phyloP scores from a whole-genome alignment of 176 grass and related monocot genomes.

The Tillandsia leiboldiana region DNA sequence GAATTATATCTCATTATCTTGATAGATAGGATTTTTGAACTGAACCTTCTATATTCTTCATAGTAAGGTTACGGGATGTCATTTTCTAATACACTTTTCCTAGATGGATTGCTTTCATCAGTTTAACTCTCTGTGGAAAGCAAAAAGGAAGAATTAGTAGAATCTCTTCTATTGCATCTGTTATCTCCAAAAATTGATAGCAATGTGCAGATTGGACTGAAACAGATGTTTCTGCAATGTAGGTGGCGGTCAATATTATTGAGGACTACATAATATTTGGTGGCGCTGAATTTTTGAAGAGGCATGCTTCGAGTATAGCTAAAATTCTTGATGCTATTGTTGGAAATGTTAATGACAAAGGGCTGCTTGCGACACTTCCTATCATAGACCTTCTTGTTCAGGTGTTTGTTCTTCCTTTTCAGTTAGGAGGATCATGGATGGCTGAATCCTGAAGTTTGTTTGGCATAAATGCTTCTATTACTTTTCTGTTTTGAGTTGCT shows the following conservation, averaged over 20 bases:
- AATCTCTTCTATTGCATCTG: not conserved
- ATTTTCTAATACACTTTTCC: slow-evolving; percentile 13
- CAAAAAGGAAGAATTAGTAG: not conserved
- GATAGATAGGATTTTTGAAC: not conserved
- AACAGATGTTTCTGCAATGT: slow-evolving; percentile 4
- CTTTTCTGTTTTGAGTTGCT: no score
- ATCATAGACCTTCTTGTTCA: slow-evolving; percentile 85
- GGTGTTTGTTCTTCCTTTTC: slow-evolving; percentile 35
- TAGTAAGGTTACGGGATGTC: not conserved
- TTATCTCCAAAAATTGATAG: not conserved
- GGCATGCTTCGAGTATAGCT: slow-evolving; percentile 59
- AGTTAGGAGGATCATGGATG: slow-evolving; percentile 7
- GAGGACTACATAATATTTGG: slow-evolving; percentile 91
- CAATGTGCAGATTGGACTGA: not conserved
- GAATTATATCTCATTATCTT: not conserved
- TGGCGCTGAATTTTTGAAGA: slow-evolving; percentile 81
- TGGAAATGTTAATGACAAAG: slow-evolving; percentile 92
- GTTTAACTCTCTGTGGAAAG: not conserved
- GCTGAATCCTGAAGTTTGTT: not conserved
- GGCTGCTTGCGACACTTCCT: slow-evolving; percentile 59
- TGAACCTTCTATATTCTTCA: not conserved
- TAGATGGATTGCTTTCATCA: slow-evolving; percentile 2
- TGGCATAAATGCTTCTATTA: no score
- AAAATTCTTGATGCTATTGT: slow-evolving; percentile 73
- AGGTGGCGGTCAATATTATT: slow-evolving; percentile 71